Base-by-base conservation (phyloP, 192 early-diverging fungal genomes). In the Coemansia erecta region DNA sequence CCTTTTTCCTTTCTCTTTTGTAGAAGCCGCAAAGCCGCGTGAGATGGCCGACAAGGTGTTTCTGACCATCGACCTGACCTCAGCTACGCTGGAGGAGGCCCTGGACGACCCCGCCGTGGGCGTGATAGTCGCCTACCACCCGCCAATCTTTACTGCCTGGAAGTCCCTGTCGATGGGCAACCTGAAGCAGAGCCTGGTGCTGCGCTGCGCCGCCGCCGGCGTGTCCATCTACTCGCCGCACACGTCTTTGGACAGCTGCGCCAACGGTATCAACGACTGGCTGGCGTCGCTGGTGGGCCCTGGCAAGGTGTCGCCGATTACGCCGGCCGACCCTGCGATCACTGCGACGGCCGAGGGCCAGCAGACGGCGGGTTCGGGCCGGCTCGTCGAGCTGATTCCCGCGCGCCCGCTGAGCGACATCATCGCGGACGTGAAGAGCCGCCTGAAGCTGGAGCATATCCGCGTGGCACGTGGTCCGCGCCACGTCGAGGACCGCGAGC, bases 121-220 rank as follows among this genome's bases (percentile, higher is more conserved):
- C 19, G 85, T 93, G 2, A 93, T 98, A 63, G 85, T 98, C 17
- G 79, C 93, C 19, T 98, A 98, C 75, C 94, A 95, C 68, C 96
- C 94, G 37, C 93, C 94, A 10, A 88, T 98, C 48, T 98, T 98
- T 80, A 74, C 74, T 14, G 63, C 86, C 18, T 82, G 92, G 68
- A 97, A 95, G 71, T 85, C 85, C 19, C 81, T 96, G 42, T 82
- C 80, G 15, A 66, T 89, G 63, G 67, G 74, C 39, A 89, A 96
- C 73, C 80, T 82, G 13, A 94, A 92, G 70, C 91, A 93, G 67
- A 75, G 77, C 49, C 88, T 94, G 63, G 84, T 93, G 0, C 71
- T 97, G 22, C 85, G 83, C 56, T 91, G 90, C 47, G 86, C 88
- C 7, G 92, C 92, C n/a, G 78, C 83, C 17, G 92, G 92, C 28